Evolutionary conservation across 2,329 filamentous ascomycete species (phyloP), one percentile per base, ranked within the genome.

Genomic region (Alternaria ethzedia): DNA sequence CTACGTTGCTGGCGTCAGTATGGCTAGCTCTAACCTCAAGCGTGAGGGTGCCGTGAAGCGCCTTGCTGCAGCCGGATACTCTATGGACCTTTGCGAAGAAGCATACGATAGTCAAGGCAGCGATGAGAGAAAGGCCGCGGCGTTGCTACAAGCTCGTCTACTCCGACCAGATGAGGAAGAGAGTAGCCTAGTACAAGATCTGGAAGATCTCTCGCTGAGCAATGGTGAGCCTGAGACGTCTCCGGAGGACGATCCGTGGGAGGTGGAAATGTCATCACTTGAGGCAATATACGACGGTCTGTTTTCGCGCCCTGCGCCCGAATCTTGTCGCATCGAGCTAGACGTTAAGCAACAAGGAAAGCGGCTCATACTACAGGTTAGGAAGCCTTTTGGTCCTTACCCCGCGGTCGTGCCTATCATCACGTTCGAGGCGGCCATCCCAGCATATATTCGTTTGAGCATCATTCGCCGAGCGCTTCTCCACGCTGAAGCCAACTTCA

Each of bases 371-470:
- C 79, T 90, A 55, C 90, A 93, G 73, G 89, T 95, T 65, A 89
- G 92, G 61, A 91, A 87, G 68, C 89, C 93, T 2, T 86, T 86
- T 4, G 84, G 76, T 13, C 79, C 86, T 51, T 99, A 98, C 78
- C 96, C 96, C 1, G 80, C 85, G 73, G 72, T 87, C 78, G 79
- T 88, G 82, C 84, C 90, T 2, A 86, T 96, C 10, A 82, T 97
- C 36, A 88, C 90, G 3, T 85, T 97, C 30, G 87, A 87, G 55
- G 82, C 82, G 12, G 81, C 88, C 11, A 86, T 98, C 12, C 96
- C 96, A 20, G 93, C 96, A 4, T 97, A 99, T 74, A 96, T 98
- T 75, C 92, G 95, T 64, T 85, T 99, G 11, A 97, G 94, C 74
- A 90, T 97, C 41, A 88, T 96, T 72, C 90, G 92, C 70, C 90